These are phyloP conservation scores for Raphanus sativus DNA, from an alignment of 345 rosid species.

Conservation along the genomic window DNA sequence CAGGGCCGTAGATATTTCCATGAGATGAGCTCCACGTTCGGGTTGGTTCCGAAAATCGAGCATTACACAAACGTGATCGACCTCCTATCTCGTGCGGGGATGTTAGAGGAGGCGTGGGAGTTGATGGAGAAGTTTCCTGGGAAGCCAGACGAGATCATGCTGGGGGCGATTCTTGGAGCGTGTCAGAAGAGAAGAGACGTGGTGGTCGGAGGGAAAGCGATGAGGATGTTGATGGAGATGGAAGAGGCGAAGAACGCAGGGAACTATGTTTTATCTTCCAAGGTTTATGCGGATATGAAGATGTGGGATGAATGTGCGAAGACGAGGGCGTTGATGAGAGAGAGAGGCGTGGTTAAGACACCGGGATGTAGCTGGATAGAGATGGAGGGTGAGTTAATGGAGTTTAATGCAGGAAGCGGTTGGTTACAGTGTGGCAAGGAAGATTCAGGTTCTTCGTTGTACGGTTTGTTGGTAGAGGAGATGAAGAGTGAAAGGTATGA, in stretches of 20 bases:
- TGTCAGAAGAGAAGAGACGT: slow-evolving; percentile 61
- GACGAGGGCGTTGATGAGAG: slow-evolving; percentile 72
- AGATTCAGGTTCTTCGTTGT: slow-evolving; percentile 39
- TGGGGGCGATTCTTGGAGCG: slow-evolving; percentile 85
- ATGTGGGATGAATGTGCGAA: slow-evolving; percentile 78
- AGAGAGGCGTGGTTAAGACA: slow-evolving; percentile 62
- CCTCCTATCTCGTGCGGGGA: slow-evolving; percentile 78
- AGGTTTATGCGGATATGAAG: slow-evolving; percentile 65
- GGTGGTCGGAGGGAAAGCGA: slow-evolving; percentile 54
- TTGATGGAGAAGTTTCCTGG: slow-evolving; percentile 70
- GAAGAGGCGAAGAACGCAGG: slow-evolving; percentile 72
- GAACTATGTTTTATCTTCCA: slow-evolving; percentile 75
- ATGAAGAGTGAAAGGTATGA: slow-evolving; percentile 60
- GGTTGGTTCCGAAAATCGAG: slow-evolving; percentile 78
- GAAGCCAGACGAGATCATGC: slow-evolving; percentile 69
- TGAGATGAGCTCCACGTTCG: slow-evolving; percentile 60
- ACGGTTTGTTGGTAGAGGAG: slow-evolving; percentile 56
- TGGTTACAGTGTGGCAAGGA: slow-evolving; percentile 24
- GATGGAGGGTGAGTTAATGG: slow-evolving; percentile 48
- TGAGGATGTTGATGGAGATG: slow-evolving; percentile 55
- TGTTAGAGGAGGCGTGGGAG: slow-evolving; percentile 78
- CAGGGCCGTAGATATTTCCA: slow-evolving; percentile 61
- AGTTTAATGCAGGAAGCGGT: slow-evolving; percentile 70
- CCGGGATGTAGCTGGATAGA: slow-evolving; percentile 96
- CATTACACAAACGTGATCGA: slow-evolving; percentile 91